phyloP scores from a whole-genome alignment of 306 rosid genomes.

The Ziziphus jujuba region DNA sequence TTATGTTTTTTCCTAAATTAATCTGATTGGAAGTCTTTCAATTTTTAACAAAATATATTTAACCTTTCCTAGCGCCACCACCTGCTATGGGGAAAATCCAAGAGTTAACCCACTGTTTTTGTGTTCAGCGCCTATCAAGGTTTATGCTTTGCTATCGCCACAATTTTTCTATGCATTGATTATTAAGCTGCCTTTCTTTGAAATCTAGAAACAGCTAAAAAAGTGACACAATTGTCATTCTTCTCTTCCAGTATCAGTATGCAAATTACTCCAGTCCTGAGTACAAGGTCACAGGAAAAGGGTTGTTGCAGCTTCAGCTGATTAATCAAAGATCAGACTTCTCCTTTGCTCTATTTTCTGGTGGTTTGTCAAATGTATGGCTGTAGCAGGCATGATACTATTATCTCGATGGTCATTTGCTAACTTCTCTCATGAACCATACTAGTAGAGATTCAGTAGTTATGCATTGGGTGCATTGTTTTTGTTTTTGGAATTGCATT shows the following conservation, averaged over 20 bases:
- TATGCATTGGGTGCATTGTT: background rate
- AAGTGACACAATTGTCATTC: constrained; percentile 6
- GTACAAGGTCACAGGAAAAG: constrained; percentile 63
- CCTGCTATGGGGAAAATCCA: constrained; percentile 58
- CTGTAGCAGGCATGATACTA: background rate
- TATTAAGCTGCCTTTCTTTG: background rate
- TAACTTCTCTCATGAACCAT: background rate
- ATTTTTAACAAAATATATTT: constrained; percentile 30
- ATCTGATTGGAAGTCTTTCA: constrained; percentile 26
- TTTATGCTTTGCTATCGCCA: constrained; percentile 15
- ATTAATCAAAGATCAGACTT: constrained; percentile 85
- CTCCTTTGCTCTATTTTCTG: constrained; percentile 67
- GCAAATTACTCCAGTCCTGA: constrained; percentile 63
- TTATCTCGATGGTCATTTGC: background rate
- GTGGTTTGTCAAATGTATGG: constrained; percentile 64
- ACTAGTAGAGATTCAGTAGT: background rate
- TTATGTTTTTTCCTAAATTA: background rate
- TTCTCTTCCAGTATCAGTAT: constrained; percentile 62
- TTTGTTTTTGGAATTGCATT: background rate
- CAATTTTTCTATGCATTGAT: background rate
- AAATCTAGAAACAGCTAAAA: background rate
- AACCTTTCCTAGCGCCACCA: constrained; percentile 54
- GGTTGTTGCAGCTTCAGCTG: constrained; percentile 72
- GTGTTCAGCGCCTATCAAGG: constrained; percentile 84
- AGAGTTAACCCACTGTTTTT: constrained; percentile 59